Conservation (phyloP, 768 basidiomycete genomes). For the Suillus fuscotomentosus region DNA sequence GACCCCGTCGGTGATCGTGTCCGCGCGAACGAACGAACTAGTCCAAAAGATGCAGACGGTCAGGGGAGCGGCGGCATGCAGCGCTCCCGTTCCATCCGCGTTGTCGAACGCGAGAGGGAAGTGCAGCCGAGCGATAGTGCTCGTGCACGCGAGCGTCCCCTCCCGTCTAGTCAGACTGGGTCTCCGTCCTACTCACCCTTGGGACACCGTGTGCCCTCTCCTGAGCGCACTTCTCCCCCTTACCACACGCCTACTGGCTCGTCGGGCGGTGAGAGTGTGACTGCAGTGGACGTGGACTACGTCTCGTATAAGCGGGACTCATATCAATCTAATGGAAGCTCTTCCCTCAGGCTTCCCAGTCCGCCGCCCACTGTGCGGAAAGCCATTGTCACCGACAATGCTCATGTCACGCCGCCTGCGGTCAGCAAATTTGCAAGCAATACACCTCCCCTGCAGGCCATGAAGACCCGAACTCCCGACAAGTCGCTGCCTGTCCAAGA, state of each 20-base stretch:
- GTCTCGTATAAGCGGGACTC: conserved; percentile 46
- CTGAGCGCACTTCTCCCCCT: conserved; percentile 52
- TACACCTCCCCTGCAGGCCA: conserved; percentile 54
- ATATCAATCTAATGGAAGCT: conserved; percentile 29
- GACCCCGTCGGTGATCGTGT: conserved; percentile 56
- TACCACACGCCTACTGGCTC: conserved; percentile 49
- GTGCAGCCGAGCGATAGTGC: conserved; percentile 29
- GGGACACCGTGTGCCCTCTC: conserved; percentile 41
- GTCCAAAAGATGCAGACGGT: conserved; percentile 54
- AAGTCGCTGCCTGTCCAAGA: conserved; percentile 77
- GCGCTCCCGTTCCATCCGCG: conserved; percentile 30
- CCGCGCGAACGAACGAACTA: conserved; percentile 49
- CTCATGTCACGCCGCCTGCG: conserved; percentile 34
- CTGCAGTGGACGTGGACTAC: conserved; percentile 38
- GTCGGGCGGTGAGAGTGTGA: conserved; percentile 44
- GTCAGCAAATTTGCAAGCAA: conserved; percentile 43
- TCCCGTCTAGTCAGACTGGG: conserved; percentile 35
- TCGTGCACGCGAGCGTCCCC: conserved; percentile 25
- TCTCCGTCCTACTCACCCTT: conserved; percentile 43
- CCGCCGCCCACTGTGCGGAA: conserved; percentile 28
- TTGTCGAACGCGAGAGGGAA: conserved; percentile 44
- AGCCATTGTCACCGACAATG: conserved; percentile 18
- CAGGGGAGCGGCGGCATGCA: conserved; percentile 26
- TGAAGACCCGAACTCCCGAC: conserved; percentile 60
- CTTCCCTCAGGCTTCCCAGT: conserved; percentile 26